Conservation (phyloP, 257 asterid genomes). For the Echium plantagineum region DNA sequence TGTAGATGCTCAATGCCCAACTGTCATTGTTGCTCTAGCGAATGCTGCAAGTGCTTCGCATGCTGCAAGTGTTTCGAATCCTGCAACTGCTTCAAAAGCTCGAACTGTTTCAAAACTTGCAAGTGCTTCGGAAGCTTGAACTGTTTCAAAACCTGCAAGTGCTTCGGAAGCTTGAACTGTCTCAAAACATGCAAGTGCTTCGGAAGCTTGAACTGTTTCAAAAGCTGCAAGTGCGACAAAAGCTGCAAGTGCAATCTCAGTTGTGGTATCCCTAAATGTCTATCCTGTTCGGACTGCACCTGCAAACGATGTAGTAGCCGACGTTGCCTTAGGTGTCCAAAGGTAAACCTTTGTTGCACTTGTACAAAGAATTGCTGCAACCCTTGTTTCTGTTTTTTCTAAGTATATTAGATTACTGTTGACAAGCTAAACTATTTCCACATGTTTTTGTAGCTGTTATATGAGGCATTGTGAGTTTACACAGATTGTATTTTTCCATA, state of each 20-base stretch:
- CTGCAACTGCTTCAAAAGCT: too few species aligned
- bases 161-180: too few species aligned
- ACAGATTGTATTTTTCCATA: neutral
- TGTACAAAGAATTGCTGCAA: constrained; percentile 39
- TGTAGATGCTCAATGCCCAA: constrained; percentile 32
- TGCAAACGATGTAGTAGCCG: constrained; percentile 19
- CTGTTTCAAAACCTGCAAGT: too few species aligned
- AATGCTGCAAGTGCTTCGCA: too few species aligned
- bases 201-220: neutral
- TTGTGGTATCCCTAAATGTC: constrained; percentile 1
- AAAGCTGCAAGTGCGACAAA: too few species aligned
- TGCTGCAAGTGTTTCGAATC: too few species aligned
- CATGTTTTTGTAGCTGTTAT: constrained; percentile 12
- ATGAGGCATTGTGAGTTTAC: neutral
- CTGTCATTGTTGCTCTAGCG: constrained; percentile 18
- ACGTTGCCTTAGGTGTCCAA: constrained; percentile 21
- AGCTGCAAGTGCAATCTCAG: neutral
- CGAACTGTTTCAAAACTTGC: too few species aligned
- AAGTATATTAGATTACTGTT: constrained; percentile 10
- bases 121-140: too few species aligned
- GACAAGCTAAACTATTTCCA: neutral
- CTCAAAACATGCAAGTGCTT: too few species aligned
- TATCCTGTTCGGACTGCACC: constrained; percentile 15
- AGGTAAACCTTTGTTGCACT: constrained; percentile 38
- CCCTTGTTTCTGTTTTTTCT: constrained; percentile 46